Percentiles rank a stretch among this genome's conserved stretches.
These are phyloP conservation scores for Ganoderma multipileum DNA, from an alignment of 1,284 basidiomycete genomes.

Conservation along the genomic window DNA sequence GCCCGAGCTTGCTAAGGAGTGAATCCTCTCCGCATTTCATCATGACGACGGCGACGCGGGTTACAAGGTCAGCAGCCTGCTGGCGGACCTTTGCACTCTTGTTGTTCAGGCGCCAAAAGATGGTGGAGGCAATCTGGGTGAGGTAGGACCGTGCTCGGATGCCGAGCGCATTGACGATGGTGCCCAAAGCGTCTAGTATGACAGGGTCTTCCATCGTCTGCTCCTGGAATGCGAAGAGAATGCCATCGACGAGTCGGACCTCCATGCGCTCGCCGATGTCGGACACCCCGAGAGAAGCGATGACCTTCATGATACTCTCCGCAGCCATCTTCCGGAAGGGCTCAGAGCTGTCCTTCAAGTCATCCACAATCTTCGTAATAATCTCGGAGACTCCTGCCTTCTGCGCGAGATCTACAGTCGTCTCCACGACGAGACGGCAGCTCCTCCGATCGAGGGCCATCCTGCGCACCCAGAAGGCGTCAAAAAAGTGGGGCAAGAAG, in stretches of 20 bases:
- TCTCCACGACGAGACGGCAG: slow-evolving; percentile 97
- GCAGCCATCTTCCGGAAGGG: slow-evolving; percentile 99
- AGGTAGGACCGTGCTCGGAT: slow-evolving; percentile 71
- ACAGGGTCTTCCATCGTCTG: slow-evolving; percentile 98
- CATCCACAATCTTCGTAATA: slow-evolving; percentile 93
- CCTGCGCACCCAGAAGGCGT: slow-evolving; percentile 96
- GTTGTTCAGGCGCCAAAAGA: slow-evolving; percentile 67
- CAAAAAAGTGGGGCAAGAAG: slow-evolving; percentile 98
- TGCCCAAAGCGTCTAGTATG: slow-evolving; percentile 98
- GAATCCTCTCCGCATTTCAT: slow-evolving; percentile 98
- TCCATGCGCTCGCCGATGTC: slow-evolving; percentile 98
- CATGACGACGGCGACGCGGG: slow-evolving; percentile 94
- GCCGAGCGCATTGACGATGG: slow-evolving; percentile 86
- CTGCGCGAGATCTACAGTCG: slow-evolving; percentile 96
- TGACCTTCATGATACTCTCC: slow-evolving; percentile 98
- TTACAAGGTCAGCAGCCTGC: slow-evolving; percentile 97
- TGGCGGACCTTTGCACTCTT: slow-evolving; percentile 99
- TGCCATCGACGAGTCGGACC: slow-evolving; percentile 94
- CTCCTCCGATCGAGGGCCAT: slow-evolving; percentile 98
- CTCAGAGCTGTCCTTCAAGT: slow-evolving; percentile 96
- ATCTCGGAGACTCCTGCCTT: slow-evolving; percentile 97
- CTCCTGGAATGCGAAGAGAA: slow-evolving; percentile 99
- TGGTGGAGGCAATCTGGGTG: too few relatives aligned
- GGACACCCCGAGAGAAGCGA: slow-evolving; percentile 90
- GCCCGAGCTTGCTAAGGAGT: slow-evolving; percentile 93